Conservation (phyloP, 108 stramenopile genomes). For the Cyclotella choctawhatcheeana region DNA sequence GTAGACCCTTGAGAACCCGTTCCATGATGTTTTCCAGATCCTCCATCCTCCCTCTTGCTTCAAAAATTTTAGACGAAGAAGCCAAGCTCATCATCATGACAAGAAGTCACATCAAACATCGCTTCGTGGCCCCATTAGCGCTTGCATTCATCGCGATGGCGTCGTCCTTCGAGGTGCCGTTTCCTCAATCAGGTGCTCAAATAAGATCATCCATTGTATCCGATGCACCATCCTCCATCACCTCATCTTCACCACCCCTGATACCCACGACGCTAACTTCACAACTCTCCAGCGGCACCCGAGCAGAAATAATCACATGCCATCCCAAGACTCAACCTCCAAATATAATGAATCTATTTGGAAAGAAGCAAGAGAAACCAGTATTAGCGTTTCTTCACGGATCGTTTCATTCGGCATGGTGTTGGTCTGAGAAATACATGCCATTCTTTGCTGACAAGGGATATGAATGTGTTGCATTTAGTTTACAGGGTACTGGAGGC, state of each 20-base stretch:
- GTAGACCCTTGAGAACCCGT: no score
- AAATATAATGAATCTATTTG: conserved; percentile 8
- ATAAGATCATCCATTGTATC: conserved; percentile 23
- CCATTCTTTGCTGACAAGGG: conserved; percentile 54
- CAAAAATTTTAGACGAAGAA: no score
- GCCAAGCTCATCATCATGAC: not conserved
- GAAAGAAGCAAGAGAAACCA: conserved; percentile 29
- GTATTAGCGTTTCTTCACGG: conserved; percentile 58
- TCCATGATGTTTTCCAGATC: no score
- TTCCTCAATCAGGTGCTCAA: conserved; percentile 25
- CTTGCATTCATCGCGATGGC: not conserved
- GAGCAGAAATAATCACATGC: conserved; percentile 40
- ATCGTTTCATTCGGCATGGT: conserved; percentile 66
- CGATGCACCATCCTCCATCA: not conserved
- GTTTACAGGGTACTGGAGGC: conserved; percentile 57
- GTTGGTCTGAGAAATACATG: conserved; percentile 58
- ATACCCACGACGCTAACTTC: conserved; percentile 20
- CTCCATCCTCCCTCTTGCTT: no score
- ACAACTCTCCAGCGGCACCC: conserved; percentile 37
- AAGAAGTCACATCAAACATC: not conserved
- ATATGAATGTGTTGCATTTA: conserved; percentile 47
- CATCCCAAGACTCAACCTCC: conserved; percentile 12
- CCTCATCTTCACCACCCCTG: not conserved
- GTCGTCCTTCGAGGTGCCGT: conserved; percentile 5
- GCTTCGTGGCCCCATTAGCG: not conserved